Evolutionary conservation across 23 red algal species (phyloP).

Genomic region (Gracilaria gracilis): DNA sequence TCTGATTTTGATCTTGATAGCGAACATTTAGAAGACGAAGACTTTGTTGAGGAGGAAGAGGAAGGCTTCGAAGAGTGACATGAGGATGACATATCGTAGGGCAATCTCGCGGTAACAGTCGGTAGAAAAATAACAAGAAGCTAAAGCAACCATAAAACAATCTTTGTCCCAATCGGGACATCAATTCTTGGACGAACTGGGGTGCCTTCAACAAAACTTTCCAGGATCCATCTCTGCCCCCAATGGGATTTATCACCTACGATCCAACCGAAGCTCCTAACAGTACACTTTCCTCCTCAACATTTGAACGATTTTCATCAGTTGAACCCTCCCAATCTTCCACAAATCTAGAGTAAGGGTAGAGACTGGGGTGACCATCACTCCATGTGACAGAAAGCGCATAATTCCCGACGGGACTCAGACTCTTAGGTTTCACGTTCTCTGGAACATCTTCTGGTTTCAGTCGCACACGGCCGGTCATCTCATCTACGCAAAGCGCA

Average conservation of each 20-base stretch:
- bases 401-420: constrained; percentile 95
- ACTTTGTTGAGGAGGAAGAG: neutral
- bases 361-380: constrained; percentile 92
- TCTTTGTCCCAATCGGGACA: neutral
- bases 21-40: neutral
- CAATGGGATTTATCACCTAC: no score
- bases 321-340: constrained; percentile 38
- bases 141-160: neutral
- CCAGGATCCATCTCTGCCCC: no score
- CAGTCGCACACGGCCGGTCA: constrained; percentile 70
- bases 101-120: neutral
- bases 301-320: neutral
- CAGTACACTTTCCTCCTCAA: neutral
- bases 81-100: neutral
- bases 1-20: constrained; percentile 20
- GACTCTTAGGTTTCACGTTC: constrained; percentile 54
- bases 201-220: no score
- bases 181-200: no score
- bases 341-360: constrained; percentile 85
- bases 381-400: constrained; percentile 91
- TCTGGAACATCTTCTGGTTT: constrained; percentile 72
- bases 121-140: neutral
- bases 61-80: neutral
- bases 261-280: neutral
- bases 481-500: constrained; percentile 97